Evolutionary conservation across 1,284 basidiomycete genomes (phyloP).

Genomic region (Sutorius eximius): DNA sequence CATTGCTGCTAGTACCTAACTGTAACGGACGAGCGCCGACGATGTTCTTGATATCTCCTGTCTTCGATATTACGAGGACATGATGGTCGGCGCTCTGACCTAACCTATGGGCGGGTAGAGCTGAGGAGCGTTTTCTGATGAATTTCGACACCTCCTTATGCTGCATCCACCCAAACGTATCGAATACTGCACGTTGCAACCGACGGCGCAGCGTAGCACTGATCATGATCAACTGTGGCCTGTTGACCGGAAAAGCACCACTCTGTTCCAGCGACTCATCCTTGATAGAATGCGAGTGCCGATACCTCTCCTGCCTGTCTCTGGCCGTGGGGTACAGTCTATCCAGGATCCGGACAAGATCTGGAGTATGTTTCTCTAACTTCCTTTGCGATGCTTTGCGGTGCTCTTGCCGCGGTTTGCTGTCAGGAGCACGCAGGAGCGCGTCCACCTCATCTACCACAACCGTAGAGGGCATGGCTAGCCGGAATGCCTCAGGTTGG

Average conservation of each 20-base stretch:
- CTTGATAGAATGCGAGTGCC: neutral
- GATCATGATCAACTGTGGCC: slow-evolving; percentile 63
- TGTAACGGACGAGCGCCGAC: slow-evolving; percentile 27
- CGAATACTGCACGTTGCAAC: slow-evolving; percentile 50
- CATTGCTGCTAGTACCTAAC: neutral
- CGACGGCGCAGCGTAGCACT: slow-evolving; percentile 67
- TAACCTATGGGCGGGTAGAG: slow-evolving; percentile 27
- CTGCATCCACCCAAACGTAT: slow-evolving; percentile 56
- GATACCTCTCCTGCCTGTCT: neutral
- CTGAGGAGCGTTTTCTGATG: slow-evolving; percentile 31
- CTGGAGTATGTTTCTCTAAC: slow-evolving; percentile 52
- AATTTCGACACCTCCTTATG: slow-evolving; percentile 48
- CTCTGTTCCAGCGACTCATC: slow-evolving; percentile 6
- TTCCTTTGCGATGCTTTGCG: slow-evolving; percentile 37
- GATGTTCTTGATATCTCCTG: slow-evolving; percentile 53
- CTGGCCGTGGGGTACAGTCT: slow-evolving; percentile 42
- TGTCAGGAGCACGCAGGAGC: slow-evolving; percentile 51
- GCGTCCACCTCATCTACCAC: slow-evolving; percentile 77
- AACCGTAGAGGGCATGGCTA: slow-evolving; percentile 52
- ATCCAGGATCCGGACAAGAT: slow-evolving; percentile 59
- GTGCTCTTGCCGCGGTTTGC: slow-evolving; percentile 34
- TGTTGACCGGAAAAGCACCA: slow-evolving; percentile 21
- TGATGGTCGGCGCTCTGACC: slow-evolving; percentile 50
- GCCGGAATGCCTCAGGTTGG: slow-evolving; percentile 44
- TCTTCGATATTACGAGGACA: slow-evolving; percentile 57